A percentile compares a stretch with the other conserved stretches of the same genome.
Evolutionary conservation across 352 stramenopile species (phyloP).

Genomic region (Phytophthora ramorum): DNA sequence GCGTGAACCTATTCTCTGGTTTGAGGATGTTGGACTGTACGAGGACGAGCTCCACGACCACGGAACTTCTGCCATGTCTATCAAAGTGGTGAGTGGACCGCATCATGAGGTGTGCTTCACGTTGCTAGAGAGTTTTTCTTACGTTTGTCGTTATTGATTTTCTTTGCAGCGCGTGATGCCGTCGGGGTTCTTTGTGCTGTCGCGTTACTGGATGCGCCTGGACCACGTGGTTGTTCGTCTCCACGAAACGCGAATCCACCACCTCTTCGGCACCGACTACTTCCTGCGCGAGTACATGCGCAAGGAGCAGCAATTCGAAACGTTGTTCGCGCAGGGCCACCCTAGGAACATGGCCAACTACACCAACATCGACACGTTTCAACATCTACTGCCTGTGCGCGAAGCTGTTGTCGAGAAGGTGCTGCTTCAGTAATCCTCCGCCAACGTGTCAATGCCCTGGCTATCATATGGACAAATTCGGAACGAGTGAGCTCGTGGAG

Average conservation of each 20-base stretch:
- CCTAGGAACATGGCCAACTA: conserved; percentile 84
- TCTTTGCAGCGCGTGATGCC: conserved; percentile 78
- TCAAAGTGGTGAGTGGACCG: conserved; percentile 77
- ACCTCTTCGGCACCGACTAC: conserved; percentile 77
- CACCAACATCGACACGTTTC: conserved; percentile 85
- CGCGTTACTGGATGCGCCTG: conserved; percentile 85
- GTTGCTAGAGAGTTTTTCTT: not conserved
- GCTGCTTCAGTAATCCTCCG: conserved; percentile 44
- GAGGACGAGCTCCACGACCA: conserved; percentile 89
- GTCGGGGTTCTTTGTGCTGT: conserved; percentile 81
- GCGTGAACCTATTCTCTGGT: conserved; percentile 85
- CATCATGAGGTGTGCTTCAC: not conserved
- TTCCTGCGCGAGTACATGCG: conserved; percentile 83
- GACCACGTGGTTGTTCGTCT: conserved; percentile 82
- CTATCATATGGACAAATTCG: too few relatives aligned
- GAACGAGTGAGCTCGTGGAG: too few relatives aligned
- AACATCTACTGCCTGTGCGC: conserved; percentile 70
- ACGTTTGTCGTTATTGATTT: conserved; percentile 4
- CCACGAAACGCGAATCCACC: conserved; percentile 85
- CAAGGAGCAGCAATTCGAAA: conserved; percentile 80
- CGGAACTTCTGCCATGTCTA: conserved; percentile 77
- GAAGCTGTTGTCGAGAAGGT: conserved; percentile 76
- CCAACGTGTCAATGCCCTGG: not conserved
- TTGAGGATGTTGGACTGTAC: conserved; percentile 81
- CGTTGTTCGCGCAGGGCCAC: conserved; percentile 68